phyloP scores from a whole-genome alignment of 2,329 filamentous ascomycete genomes.

The Phyllosticta citribraziliensis region DNA sequence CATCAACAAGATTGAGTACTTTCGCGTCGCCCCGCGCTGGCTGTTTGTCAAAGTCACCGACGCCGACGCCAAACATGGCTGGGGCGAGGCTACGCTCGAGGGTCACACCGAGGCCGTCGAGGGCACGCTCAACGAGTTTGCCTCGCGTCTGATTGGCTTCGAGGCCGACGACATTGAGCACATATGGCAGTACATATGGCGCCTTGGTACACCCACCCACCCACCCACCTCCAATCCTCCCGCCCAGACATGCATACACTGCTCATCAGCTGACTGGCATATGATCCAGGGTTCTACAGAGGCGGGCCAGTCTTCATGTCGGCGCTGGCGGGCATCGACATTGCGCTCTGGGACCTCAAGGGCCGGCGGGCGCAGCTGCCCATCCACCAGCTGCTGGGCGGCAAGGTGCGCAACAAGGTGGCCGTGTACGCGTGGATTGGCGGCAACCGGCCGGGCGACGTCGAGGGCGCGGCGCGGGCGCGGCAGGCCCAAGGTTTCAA shows the following conservation, averaged over 20 bases:
- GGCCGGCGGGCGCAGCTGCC: conserved; percentile 54
- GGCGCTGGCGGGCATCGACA: conserved; percentile 66
- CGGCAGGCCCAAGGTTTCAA: conserved; percentile 54
- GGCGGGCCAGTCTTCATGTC: conserved; percentile 75
- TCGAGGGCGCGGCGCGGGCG: conserved; percentile 50
- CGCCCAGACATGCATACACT: not conserved
- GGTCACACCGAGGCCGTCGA: conserved; percentile 67
- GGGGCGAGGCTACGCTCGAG: conserved; percentile 67
- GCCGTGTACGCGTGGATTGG: conserved; percentile 74
- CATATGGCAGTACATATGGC: conserved; percentile 67
- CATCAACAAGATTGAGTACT: conserved; percentile 60
- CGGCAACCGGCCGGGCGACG: conserved; percentile 59
- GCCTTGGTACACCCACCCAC: conserved; percentile 21
- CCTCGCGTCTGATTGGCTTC: conserved; percentile 50
- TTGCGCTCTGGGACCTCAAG: conserved; percentile 72
- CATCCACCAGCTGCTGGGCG: conserved; percentile 64
- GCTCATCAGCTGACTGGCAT: not conserved
- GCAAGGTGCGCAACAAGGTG: conserved; percentile 59
- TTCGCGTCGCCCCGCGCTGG: conserved; percentile 65
- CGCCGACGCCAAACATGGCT: conserved; percentile 53
- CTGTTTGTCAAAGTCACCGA: conserved; percentile 70
- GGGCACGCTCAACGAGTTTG: conserved; percentile 60
- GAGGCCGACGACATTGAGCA: conserved; percentile 73
- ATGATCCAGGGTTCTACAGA: conserved; percentile 54
- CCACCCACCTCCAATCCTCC: not conserved